Percentiles rank a stretch among this genome's conserved stretches.
Conservation (phyloP, 495 filamentous ascomycete species). For the Neurospora sp. region DNA sequence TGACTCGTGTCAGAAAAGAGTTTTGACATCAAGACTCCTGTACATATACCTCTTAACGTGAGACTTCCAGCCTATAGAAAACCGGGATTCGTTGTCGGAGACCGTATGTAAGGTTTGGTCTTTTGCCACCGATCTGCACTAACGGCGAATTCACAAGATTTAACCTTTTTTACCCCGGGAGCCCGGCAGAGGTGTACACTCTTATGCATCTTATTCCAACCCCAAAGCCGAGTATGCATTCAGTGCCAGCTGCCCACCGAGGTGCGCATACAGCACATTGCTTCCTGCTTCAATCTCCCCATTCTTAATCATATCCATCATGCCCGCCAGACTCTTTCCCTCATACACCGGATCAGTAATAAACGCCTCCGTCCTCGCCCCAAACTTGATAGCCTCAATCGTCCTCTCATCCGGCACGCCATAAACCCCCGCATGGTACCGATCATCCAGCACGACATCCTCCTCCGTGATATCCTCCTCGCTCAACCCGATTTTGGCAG, state of each 20-base stretch:
- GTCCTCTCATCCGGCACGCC: constrained; percentile 48
- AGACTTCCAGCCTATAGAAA: too few relatives aligned
- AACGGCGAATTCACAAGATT: too few relatives aligned
- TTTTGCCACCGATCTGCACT: too few relatives aligned
- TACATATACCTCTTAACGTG: too few relatives aligned
- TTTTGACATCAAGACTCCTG: too few relatives aligned
- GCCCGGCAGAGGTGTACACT: too few relatives aligned
- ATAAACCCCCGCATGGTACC: constrained; percentile 51
- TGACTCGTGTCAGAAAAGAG: background rate
- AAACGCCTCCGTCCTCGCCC: constrained; percentile 50
- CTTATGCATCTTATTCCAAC: background rate
- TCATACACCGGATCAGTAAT: constrained; percentile 62
- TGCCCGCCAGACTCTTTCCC: constrained; percentile 55
- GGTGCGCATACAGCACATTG: constrained; percentile 54
- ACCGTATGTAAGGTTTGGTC: too few relatives aligned
- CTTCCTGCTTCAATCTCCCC: constrained; percentile 41
- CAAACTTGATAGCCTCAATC: constrained; percentile 50
- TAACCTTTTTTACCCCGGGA: too few relatives aligned
- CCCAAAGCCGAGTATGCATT: constrained; percentile 40
- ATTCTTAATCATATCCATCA: constrained; percentile 51
- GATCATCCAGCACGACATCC: constrained; percentile 49
- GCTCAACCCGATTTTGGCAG: constrained; percentile 42
- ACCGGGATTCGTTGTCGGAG: too few relatives aligned
- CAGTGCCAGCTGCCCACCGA: constrained; percentile 52
- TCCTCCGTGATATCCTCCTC: constrained; percentile 43